These are phyloP conservation scores for Mycena floridula DNA, from an alignment of 768 basidiomycete species.

Conservation along the genomic window DNA sequence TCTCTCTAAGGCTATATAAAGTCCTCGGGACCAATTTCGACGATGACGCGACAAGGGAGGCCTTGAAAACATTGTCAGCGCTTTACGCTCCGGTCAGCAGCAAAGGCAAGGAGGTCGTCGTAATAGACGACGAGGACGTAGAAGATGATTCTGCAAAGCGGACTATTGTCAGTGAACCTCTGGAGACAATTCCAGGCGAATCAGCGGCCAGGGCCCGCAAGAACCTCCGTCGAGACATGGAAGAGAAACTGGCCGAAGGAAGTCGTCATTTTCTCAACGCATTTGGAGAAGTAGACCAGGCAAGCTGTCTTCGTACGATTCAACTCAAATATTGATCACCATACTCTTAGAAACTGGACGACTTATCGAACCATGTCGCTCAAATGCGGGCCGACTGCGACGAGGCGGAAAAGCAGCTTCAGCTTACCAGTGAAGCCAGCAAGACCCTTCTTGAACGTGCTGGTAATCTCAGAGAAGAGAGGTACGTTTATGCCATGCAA, in stretches of 20 bases:
- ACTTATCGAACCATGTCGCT: conserved; percentile 67
- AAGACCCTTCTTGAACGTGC: conserved; percentile 78
- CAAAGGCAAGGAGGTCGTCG: conserved; percentile 5
- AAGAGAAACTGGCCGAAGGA: conserved; percentile 73
- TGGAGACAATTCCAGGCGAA: conserved; percentile 48
- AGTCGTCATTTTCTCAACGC: conserved; percentile 79
- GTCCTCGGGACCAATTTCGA: conserved; percentile 78
- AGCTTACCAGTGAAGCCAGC: conserved; percentile 70
- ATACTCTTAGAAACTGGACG: conserved; percentile 67
- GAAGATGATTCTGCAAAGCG: conserved; percentile 19
- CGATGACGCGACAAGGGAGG: conserved; percentile 72
- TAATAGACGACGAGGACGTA: conserved; percentile 16
- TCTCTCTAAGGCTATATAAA: conserved; percentile 87
- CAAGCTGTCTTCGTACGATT: too few species aligned
- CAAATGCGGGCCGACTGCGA: conserved; percentile 83
- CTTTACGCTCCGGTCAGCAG: conserved; percentile 45
- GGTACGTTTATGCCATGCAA: conserved; percentile 34
- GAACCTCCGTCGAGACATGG: conserved; percentile 79
- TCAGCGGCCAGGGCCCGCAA: conserved; percentile 71
- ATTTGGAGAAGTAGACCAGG: conserved; percentile 86
- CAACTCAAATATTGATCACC: too few species aligned
- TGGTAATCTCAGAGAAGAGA: conserved; percentile 64
- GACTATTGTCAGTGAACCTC: conserved; percentile 13
- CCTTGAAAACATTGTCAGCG: conserved; percentile 75
- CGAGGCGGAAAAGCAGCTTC: conserved; percentile 73